phyloP scores from a whole-genome alignment of 352 stramenopile species.

The Pythium monospermum region DNA sequence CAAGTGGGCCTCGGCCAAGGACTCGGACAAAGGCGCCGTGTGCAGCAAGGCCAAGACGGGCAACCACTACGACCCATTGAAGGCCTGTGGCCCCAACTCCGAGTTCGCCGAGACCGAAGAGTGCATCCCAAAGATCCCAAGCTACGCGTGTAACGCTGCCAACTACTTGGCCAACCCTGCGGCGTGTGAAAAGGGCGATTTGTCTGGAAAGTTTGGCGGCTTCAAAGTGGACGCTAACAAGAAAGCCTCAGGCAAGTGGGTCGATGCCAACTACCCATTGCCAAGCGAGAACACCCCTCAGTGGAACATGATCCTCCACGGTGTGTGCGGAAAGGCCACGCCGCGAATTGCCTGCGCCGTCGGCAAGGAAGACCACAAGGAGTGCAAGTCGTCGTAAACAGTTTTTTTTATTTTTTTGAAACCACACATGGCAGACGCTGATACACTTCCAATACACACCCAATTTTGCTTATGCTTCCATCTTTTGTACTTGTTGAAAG shows the following conservation, averaged over 20 bases:
- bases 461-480: too few species aligned
- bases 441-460: too few species aligned
- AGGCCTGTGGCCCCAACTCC: slow-evolving; percentile 27
- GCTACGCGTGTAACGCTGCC: slow-evolving; percentile 24
- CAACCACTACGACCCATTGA: slow-evolving; percentile 34
- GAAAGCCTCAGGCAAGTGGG: slow-evolving; percentile 13
- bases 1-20: slow-evolving; percentile 23
- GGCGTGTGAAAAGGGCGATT: slow-evolving; percentile 27
- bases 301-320: slow-evolving; percentile 34
- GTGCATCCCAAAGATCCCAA: slow-evolving; percentile 17
- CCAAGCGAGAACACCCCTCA: slow-evolving; percentile 18
- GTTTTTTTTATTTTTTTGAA: too few species aligned
- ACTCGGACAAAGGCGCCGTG: slow-evolving; percentile 16
- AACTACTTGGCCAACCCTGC: slow-evolving; percentile 20
- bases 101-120: slow-evolving; percentile 17
- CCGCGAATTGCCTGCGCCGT: slow-evolving; percentile 26
- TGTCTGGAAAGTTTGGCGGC: slow-evolving; percentile 28
- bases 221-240: slow-evolving; percentile 14
- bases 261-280: slow-evolving; percentile 23
- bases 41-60: slow-evolving; percentile 16
- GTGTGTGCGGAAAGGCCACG: slow-evolving; percentile 22
- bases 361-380: slow-evolving; percentile 1
- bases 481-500: too few species aligned
- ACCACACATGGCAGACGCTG: too few species aligned
- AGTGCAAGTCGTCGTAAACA: too few species aligned